Conservation (phyloP, 2,329 filamentous ascomycete species). For the Allantophomopsis lycopodina region DNA sequence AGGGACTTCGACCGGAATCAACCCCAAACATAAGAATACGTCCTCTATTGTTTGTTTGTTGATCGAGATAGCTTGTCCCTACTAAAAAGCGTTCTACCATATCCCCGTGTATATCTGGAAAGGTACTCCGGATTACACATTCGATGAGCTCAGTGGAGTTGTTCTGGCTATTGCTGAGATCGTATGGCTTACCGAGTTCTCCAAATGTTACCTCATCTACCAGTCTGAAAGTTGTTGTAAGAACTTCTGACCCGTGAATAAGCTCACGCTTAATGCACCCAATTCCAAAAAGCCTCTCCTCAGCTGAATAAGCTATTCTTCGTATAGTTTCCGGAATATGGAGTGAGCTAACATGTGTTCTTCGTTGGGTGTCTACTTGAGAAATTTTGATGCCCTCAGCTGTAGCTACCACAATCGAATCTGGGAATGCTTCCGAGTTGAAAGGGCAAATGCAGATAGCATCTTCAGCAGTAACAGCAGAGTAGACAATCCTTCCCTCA, state of each 20-base stretch:
- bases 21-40: slow-evolving; percentile 79
- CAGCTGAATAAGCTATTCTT: slow-evolving; percentile 71
- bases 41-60: slow-evolving; percentile 40
- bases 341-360: slow-evolving; percentile 77
- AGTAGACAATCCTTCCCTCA: slow-evolving; percentile 81
- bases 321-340: slow-evolving; percentile 72
- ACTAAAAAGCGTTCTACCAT: slow-evolving; percentile 73
- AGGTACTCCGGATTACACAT: slow-evolving; percentile 63
- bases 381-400: slow-evolving; percentile 65
- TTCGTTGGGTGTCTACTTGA: slow-evolving; percentile 67
- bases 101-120: slow-evolving; percentile 43
- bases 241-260: slow-evolving; percentile 54
- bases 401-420: slow-evolving; percentile 70
- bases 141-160: slow-evolving; percentile 62
- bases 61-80: slow-evolving; percentile 62
- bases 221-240: slow-evolving; percentile 72
- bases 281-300: slow-evolving; percentile 69
- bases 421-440: slow-evolving; percentile 66
- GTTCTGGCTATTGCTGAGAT: slow-evolving; percentile 36
- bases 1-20: slow-evolving; percentile 58
- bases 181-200: slow-evolving; percentile 55
- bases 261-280: slow-evolving; percentile 73
- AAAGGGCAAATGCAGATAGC: slow-evolving; percentile 74
- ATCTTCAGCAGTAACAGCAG: slow-evolving; percentile 81
- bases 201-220: slow-evolving; percentile 86